These are phyloP conservation scores for Vanderwaltozyma verrucispora DNA, from an alignment of 805 yeast species.

Conservation along the genomic window DNA sequence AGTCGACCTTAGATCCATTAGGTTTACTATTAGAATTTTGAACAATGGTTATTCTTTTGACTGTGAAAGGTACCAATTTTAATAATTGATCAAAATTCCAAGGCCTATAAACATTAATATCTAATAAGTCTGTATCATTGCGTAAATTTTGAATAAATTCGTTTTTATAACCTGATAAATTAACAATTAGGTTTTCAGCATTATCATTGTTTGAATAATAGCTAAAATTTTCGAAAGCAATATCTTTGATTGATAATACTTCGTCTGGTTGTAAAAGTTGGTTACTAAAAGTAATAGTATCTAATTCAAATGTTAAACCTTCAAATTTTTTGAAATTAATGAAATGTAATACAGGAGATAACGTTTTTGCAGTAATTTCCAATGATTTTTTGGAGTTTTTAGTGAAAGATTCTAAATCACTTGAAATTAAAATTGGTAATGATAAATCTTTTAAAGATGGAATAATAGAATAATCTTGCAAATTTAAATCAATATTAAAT, in stretches of 20 bases:
- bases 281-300: background rate
- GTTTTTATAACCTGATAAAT: constrained; percentile 49
- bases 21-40: constrained; percentile 39
- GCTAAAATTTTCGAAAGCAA: constrained; percentile 28
- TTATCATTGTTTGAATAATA: constrained; percentile 22
- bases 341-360: constrained; percentile 64
- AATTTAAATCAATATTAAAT: constrained; percentile 48
- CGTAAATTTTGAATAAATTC: constrained; percentile 34
- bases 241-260: constrained; percentile 15
- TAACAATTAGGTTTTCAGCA: constrained; percentile 45
- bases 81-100: constrained; percentile 47
- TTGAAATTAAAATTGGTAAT: constrained; percentile 58
- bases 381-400: constrained; percentile 50
- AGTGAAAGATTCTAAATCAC: constrained; percentile 41
- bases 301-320: background rate
- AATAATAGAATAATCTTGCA: constrained; percentile 56
- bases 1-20: constrained; percentile 29
- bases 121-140: constrained; percentile 31
- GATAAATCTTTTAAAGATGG: constrained; percentile 67
- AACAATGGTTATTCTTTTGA: constrained; percentile 51
- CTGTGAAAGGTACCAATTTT: constrained; percentile 41
- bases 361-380: constrained; percentile 38
- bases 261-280: constrained; percentile 3
- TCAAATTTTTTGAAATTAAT: constrained; percentile 25
- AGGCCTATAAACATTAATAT: constrained; percentile 64